Evolutionary conservation across 1,139 yeast species (phyloP).

Genomic region (Taiozyma sp.): DNA sequence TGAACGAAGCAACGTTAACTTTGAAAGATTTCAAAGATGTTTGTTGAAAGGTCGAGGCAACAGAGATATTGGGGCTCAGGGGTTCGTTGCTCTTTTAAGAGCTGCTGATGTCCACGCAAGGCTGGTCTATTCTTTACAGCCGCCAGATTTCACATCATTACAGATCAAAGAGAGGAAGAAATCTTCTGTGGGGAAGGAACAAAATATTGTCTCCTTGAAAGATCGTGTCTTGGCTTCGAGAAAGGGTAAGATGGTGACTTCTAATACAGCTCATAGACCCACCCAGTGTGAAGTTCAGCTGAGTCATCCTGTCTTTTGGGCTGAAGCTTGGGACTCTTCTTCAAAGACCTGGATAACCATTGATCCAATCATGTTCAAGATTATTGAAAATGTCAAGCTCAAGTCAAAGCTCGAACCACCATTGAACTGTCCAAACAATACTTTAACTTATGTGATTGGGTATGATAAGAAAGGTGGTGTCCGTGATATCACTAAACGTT

Average conservation of each 20-base stretch:
- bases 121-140: conserved; percentile 76
- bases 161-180: conserved; percentile 9
- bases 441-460: conserved; percentile 70
- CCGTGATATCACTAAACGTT: conserved; percentile 82
- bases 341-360: conserved; percentile 75
- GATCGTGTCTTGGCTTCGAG: conserved; percentile 15
- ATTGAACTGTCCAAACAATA: conserved; percentile 49
- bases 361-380: conserved; percentile 65
- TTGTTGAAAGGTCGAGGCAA: conserved; percentile 55
- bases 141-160: conserved; percentile 67
- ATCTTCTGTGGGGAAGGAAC: not conserved
- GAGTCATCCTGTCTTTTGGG: conserved; percentile 79
- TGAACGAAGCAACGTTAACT: conserved; percentile 26
- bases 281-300: conserved; percentile 21
- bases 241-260: conserved; percentile 9
- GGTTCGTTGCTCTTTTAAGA: conserved; percentile 72
- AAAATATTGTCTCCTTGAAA: conserved; percentile 3
- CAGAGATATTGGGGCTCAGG: conserved; percentile 79
- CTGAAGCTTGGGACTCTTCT: conserved; percentile 84
- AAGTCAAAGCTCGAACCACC: conserved; percentile 77
- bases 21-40: conserved; percentile 35
- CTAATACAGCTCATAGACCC: conserved; percentile 4
- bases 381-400: conserved; percentile 60
- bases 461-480: conserved; percentile 61
- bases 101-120: conserved; percentile 70